phyloP scores from a whole-genome alignment of 2,329 filamentous ascomycete genomes.

The Diaporthe sp. region DNA sequence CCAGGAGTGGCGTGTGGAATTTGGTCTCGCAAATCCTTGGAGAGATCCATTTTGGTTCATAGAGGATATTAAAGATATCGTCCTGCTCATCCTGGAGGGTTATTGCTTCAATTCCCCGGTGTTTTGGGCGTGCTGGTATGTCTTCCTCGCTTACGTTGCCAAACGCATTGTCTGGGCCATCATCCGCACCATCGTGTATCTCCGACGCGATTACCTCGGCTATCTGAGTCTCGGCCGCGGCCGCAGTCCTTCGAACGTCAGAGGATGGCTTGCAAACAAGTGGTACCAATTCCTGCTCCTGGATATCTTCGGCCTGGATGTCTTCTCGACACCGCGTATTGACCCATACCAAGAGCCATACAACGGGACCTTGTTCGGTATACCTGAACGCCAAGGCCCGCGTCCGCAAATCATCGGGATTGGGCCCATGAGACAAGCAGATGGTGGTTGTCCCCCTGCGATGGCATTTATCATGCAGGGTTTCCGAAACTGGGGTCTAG shows the following conservation, averaged over 20 bases:
- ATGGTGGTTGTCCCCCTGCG: no score
- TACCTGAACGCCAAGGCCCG: background rate
- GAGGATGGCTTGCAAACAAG: background rate
- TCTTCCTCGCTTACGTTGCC: no score
- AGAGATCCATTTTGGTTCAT: no score
- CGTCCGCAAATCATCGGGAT: background rate
- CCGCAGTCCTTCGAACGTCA: background rate
- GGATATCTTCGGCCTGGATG: background rate
- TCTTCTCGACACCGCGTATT: background rate
- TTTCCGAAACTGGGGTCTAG: background rate
- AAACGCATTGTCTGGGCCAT: no score
- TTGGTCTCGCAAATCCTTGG: no score
- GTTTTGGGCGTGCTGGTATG: no score
- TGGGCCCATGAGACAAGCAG: background rate
- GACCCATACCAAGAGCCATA: background rate
- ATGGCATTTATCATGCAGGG: no score
- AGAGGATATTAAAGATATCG: no score
- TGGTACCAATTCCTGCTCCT: background rate
- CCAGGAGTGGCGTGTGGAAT: no score
- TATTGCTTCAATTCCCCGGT: no score
- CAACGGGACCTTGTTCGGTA: background rate
- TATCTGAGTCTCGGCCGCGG: background rate
- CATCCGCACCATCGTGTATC: no score
- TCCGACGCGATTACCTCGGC: background rate
- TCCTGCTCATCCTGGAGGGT: no score